phyloP scores from a whole-genome alignment of 495 filamentous ascomycete genomes.

The Penicillium bovifimosum region DNA sequence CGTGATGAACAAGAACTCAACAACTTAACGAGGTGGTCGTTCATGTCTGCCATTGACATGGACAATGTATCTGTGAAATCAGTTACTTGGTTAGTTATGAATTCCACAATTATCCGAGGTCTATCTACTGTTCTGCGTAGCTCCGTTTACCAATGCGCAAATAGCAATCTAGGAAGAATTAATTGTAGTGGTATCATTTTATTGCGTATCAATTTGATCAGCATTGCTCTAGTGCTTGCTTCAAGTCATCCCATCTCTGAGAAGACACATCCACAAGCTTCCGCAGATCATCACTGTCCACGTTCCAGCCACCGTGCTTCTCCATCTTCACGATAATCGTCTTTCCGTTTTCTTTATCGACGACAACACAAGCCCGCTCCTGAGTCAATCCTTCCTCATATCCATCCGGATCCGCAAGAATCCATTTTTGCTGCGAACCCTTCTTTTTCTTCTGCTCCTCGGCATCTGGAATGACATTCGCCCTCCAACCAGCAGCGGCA shows the following conservation, averaged over 20 bases:
- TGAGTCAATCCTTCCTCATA: slow-evolving; percentile 79
- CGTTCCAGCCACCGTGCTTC: slow-evolving; percentile 70
- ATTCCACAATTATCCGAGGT: not conserved
- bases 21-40: slow-evolving; percentile 11
- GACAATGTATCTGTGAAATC: not conserved
- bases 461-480: slow-evolving; percentile 35
- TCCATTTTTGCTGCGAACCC: slow-evolving; percentile 55
- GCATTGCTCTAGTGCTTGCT: slow-evolving; percentile 38
- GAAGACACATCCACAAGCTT: slow-evolving; percentile 47
- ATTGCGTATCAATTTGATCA: slow-evolving; percentile 17
- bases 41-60: not conserved
- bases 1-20: slow-evolving; percentile 5
- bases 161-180: not conserved
- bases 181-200: slow-evolving; percentile 30
- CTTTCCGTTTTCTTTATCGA: slow-evolving; percentile 57
- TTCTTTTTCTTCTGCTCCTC: slow-evolving; percentile 34
- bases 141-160: not conserved
- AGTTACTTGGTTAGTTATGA: not conserved
- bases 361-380: slow-evolving; percentile 67
- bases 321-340: slow-evolving; percentile 62
- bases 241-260: slow-evolving; percentile 52
- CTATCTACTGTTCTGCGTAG: not conserved
- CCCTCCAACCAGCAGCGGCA: slow-evolving; percentile 41
- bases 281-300: slow-evolving; percentile 51
- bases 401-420: slow-evolving; percentile 82